Base-by-base conservation (phyloP, 2,329 filamentous ascomycete species). In the Westerdykella ornata region DNA sequence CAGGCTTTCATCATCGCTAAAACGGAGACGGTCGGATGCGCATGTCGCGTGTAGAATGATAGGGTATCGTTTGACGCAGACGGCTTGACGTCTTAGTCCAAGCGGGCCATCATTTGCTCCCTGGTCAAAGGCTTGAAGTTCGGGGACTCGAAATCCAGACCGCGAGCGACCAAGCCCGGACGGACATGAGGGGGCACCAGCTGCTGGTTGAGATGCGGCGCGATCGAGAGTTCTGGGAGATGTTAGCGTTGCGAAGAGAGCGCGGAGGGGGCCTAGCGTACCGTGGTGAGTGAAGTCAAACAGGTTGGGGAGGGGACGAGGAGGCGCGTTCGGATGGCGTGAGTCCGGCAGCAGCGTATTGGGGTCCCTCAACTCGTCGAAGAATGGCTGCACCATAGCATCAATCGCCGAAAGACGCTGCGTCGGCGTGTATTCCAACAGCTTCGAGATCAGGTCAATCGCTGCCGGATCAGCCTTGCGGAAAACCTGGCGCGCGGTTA, bases 341-440 rank as follows among this genome's bases (percentile, higher is more conserved):
- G 92, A 98, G 67, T 98, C 92, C 8, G 90, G 92, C 51, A 98
- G 76, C 66, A 84, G 86, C 45, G 89, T 97, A 65, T 68, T 81
- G n/a, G 88, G 87, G 59, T 96, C 88, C 59, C 92, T 81, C 49
- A 98, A 76, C 69, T 98, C 92, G 61, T 98, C 90, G 62, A 98
- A 98, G 78, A 97, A 98, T 29, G 92, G 88, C 60, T 98, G 92
- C 43, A 94, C 85, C 89, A 98, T 95, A 39, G 92, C 92, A 60
- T 97, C 88, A 49, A 98, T 82, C 16, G 92, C 88, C 5, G 88
- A 87, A 51, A 96, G 77, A 57, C 92, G 85, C 72, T 97, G 88
- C 1, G 92, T 97, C 8, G 92, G 92, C 0, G 92, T 98, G 70
- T 98, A 98, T 71, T 98, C 92, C 44, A 98, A 76, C 43, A 98